Conservation (phyloP, 2,329 filamentous ascomycete genomes). For the Ophiostoma pallidulum region DNA sequence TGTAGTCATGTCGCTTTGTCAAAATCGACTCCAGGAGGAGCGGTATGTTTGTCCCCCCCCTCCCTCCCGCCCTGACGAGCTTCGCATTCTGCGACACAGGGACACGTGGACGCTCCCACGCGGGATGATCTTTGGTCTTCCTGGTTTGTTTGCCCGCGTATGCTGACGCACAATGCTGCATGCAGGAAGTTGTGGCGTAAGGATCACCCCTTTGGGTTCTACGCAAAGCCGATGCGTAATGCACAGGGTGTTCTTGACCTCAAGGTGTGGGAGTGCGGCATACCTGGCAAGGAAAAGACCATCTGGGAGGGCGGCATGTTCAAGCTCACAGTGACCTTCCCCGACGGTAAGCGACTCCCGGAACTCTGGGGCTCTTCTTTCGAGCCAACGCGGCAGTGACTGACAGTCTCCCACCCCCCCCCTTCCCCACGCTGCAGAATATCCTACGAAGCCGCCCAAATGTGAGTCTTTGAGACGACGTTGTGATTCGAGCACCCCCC, state of each 20-base stretch:
- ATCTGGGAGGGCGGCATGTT: conserved; percentile 97
- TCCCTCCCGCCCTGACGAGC: too few relatives aligned
- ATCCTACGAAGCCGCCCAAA: conserved; percentile 97
- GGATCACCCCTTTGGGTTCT: conserved; percentile 97
- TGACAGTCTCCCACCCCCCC: conserved; percentile 14
- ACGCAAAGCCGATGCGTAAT: conserved; percentile 76
- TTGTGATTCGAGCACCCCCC: too few relatives aligned
- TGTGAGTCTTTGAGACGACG: conserved; percentile 59
- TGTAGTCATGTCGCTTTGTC: conserved; percentile 68
- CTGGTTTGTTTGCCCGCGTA: neutral
- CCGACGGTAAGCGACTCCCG: conserved; percentile 61
- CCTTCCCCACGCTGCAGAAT: conserved; percentile 54
- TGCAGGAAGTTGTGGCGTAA: conserved; percentile 88
- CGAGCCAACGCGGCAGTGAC: neutral
- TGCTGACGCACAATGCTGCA: neutral
- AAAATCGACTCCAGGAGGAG: conserved; percentile 81
- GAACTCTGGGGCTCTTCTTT: neutral
- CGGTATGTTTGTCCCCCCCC: conserved; percentile 52
- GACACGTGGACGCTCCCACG: too few relatives aligned
- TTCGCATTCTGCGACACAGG: too few relatives aligned
- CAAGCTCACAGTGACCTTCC: conserved; percentile 87
- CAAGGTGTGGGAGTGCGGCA: conserved; percentile 93
- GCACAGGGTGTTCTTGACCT: conserved; percentile 75
- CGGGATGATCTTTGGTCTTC: neutral
- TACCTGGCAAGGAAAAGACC: conserved; percentile 93